Base-by-base conservation (phyloP, 169 alveolate genomes). In the Cyclospora cayetanensis region DNA sequence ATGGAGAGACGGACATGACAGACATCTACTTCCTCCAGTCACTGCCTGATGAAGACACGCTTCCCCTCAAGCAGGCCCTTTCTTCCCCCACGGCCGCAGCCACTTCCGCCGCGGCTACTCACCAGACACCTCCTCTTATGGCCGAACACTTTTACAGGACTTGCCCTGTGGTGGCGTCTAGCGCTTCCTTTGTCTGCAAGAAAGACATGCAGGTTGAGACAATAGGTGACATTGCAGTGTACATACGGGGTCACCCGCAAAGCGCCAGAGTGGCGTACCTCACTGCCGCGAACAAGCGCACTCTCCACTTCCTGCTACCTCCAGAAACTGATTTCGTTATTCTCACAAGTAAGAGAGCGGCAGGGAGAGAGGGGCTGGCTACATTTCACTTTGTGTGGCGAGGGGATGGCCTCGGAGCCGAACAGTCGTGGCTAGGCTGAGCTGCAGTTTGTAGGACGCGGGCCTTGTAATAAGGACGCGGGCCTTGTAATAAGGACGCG, bases 11-110 rank as follows among this genome's bases (percentile, higher is more conserved):
- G 4, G 84, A 86, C 52, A 86, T 86, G 92, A 86, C 92, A 39
- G 92, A 86, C 42, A 86, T 86, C 35, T 86, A 86, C 84, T 86
- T 86, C 74, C 42, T 66, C 1, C 92, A 86, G 43, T 65, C 92
- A 1, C 41, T 76, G 7, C 92, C 92, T 34, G 92, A 76, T 25
- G 83, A 70, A 35, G 83, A 70, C 42, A 5, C 15, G 77, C 41
- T 15, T 35, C 35, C 34, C 15, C 77, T 27, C 41, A n/a, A 9
- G 77, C 41, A 9, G 77, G 43, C 34, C 77, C 77, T 27, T 55
- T n/a, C 5, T 15, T 35, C 2, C 34, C 77, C 77, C 34, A n/a
- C 31, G n/a, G 76, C 43, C 2, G 43, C 80, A n/a, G 63, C 91
- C 43, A 25, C 79, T 27, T 43, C 91, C 79, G 42, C 82, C 42